Evolutionary conservation across 345 rosid genomes (phyloP), one percentile per base, ranked within the genome.

Genomic region (Ceriops tagal): DNA sequence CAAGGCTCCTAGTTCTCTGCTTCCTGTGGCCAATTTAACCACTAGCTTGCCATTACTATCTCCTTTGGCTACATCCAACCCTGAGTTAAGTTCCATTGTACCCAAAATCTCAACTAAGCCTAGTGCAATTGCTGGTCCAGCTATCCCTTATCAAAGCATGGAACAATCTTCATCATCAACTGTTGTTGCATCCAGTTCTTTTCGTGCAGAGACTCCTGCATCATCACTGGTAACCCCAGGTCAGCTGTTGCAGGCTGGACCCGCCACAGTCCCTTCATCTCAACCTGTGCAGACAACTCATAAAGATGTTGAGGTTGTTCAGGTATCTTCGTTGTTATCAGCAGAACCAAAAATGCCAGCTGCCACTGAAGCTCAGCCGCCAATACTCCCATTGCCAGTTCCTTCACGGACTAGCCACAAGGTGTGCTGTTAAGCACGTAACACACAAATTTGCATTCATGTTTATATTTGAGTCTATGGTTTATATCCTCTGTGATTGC

Each of bases 301-400:
- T 73, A 91, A 84, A 74, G 92, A 89, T 77, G 86, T 81, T 72
- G 90, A 86, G 75, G 90, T 85, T 72, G 91, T 89, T 78, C 87
- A 83, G 70, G 84, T 75, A 16, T 80, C 91, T 8, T 47, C 86
- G 32, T 70, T 85, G 64, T 71, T 84, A 75, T 73, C 71, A 68
- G 60, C 83, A 61, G 87, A 85, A 77, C 80, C 87, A 72, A 75
- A 83, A 47, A 75, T 65, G 62, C 81, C 92, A 2, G 49, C 64
- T 62, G 80, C 77, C n/a, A 73, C 79, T 4, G 90, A 82, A 81
- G 75, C 87, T 67, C 91, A 89, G 77, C 96, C 93, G 31, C 93
- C 97, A 32, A 83, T 93, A 61, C 82, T 93, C 77, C 96, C 98
- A 53, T 80, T 89, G 75, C 98, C 98, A 60, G 78, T 85, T 34